Percentiles rank a stretch among this genome's conserved stretches.
Evolutionary conservation across 805 yeast species (phyloP).

Genomic region (Nakazawaea ambrosiae): DNA sequence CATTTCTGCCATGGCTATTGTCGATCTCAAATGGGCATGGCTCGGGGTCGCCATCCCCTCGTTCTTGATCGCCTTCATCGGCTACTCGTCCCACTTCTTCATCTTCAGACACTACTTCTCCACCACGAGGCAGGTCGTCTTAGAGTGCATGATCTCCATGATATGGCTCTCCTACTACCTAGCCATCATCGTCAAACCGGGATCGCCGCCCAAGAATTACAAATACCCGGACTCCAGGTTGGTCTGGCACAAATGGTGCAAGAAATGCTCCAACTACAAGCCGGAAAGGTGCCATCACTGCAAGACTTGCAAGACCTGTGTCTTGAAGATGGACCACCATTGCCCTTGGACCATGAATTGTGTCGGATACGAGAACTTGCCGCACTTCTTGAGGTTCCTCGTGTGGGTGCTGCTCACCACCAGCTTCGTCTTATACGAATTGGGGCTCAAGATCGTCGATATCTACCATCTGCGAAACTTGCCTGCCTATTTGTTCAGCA

Average conservation of each 20-base stretch:
- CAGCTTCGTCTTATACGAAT: slow-evolving; percentile 35
- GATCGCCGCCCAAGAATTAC: slow-evolving; percentile 50
- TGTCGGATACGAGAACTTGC: slow-evolving; percentile 71
- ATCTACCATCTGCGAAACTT: slow-evolving; percentile 42
- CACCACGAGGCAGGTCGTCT: slow-evolving; percentile 32
- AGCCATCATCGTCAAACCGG: slow-evolving; percentile 66
- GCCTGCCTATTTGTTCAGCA: slow-evolving; percentile 51
- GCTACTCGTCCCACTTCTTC: slow-evolving; percentile 55
- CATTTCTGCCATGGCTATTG: slow-evolving; percentile 13
- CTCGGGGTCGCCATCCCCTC: slow-evolving; percentile 59
- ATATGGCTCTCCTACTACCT: slow-evolving; percentile 69
- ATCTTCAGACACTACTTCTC: slow-evolving; percentile 41
- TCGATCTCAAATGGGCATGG: slow-evolving; percentile 39
- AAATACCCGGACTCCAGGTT: slow-evolving; percentile 24
- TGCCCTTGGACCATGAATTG: slow-evolving; percentile 92
- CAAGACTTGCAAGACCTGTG: slow-evolving; percentile 65
- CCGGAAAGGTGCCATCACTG: slow-evolving; percentile 89
- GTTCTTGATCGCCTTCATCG: slow-evolving; percentile 46
- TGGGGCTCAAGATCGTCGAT: slow-evolving; percentile 30
- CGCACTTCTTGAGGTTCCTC: slow-evolving; percentile 75
- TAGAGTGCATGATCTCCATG: slow-evolving; percentile 41
- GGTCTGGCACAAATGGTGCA: slow-evolving; percentile 61
- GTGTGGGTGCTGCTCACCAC: slow-evolving; percentile 55
- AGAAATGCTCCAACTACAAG: slow-evolving; percentile 63
- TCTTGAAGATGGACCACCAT: slow-evolving; percentile 54